Conservation (phyloP, 2,329 filamentous ascomycete genomes). For the Alternaria tenuissima region DNA sequence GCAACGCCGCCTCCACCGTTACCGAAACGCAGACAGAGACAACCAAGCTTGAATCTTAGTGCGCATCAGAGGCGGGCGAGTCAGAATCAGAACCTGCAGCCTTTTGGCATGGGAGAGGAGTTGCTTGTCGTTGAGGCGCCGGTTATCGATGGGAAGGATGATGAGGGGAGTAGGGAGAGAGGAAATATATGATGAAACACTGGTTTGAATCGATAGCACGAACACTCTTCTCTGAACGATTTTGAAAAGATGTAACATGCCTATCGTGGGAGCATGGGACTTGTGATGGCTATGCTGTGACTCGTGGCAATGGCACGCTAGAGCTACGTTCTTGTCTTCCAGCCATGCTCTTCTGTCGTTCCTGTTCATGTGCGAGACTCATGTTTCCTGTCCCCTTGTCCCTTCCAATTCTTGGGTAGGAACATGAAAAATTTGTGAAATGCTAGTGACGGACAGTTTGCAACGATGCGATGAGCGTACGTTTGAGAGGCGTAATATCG, state of each 20-base stretch:
- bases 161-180: not conserved
- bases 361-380: not conserved
- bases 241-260: not conserved
- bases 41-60: constrained; percentile 28
- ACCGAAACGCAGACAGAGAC: constrained; percentile 57
- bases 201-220: not conserved
- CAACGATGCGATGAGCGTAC: not conserved
- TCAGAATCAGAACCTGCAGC: constrained; percentile 7
- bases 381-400: not conserved
- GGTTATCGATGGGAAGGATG: constrained; percentile 3
- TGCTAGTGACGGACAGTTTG: not conserved
- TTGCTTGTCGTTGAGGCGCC: constrained; percentile 46
- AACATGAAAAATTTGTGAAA: not conserved
- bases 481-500: not conserved
- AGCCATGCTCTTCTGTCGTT: not conserved
- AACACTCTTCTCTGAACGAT: not conserved
- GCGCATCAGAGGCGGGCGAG: constrained; percentile 12
- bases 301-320: not conserved
- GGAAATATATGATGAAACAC: not conserved
- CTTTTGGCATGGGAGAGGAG: constrained; percentile 21
- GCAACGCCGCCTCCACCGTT: constrained; percentile 53
- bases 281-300: not conserved
- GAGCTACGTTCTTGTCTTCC: not conserved
- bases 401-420: not conserved
- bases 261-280: no score